Evolutionary conservation across 306 rosid species (phyloP), one percentile per base, ranked within the genome.

Genomic region (Astragalus membranaceus): DNA sequence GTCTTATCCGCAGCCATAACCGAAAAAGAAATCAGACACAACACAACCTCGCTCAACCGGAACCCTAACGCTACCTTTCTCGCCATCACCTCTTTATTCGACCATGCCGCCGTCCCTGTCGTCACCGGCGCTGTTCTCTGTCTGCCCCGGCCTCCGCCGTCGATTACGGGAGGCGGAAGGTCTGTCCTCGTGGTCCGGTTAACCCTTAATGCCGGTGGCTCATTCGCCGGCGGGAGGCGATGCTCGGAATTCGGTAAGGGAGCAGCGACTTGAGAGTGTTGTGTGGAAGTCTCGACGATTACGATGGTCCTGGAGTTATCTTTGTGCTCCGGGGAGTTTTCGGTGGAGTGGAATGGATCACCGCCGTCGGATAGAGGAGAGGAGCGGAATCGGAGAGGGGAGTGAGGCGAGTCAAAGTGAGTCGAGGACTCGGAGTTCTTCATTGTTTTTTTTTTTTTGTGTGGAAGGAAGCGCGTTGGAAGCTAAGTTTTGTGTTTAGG

Each of bases 1-100:
- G 99, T 95, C 53, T 84, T 91, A 81, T 95, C 97, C 1, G 97
- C 94, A 14, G 99, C 99, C 99, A 95, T 91, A 47, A 95, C 93
- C 17, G 99, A 83, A 79, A 95, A 95, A 11, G 99, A 95, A 83
- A 91, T 79, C 82, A 95, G 75, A 76, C 97, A 95, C 17, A 95
- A 72, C 13, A 84, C 85, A 53, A 87, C 59, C 69, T 95, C 99
- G 69, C 88, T 75, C 30, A 95, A 44, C 58, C 99, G 83, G 82
- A 95, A 89, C 75, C 96, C 97, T 46, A 95, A 63, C 52, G 96
- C 96, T 7, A 88, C 97, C 79, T 75, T 89, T 26, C 16, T 68
- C 59, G 84, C 4, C 83, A 77, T 51, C n/a, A 46, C 82, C 1
- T 77, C 86, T 35, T 75, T 81, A 74, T 52, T 82, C 63, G 88